Evolutionary conservation across 371 early-diverging fungal genomes (phyloP).

Genomic region (Massospora cicadina): DNA sequence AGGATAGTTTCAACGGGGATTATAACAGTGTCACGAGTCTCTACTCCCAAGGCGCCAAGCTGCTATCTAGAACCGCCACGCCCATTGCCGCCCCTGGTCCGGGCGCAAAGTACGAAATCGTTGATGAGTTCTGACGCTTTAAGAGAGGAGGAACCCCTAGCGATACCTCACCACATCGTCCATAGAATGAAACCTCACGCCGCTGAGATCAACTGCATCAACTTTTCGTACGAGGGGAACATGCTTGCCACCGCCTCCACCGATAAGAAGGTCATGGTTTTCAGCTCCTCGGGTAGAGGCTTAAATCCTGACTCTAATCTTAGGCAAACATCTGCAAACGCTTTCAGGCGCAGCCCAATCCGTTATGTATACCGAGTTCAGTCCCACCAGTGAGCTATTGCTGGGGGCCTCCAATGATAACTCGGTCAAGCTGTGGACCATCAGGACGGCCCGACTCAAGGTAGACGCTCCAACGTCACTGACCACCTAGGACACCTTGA

Average conservation of each 20-base stretch:
- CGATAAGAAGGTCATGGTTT: conserved; percentile 70
- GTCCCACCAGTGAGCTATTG: conserved; percentile 49
- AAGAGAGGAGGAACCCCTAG: not conserved
- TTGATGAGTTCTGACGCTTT: not conserved
- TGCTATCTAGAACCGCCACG: not conserved
- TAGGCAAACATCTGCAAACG: conserved; percentile 28
- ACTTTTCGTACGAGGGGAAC: conserved; percentile 48
- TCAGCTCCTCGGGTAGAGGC: conserved; percentile 29
- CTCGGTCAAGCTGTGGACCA: conserved; percentile 70
- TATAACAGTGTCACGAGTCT: not conserved
- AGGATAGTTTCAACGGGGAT: not conserved
- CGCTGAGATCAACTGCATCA: conserved; percentile 64
- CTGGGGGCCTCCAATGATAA: conserved; percentile 82
- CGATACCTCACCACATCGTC: not conserved
- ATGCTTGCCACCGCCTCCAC: conserved; percentile 74
- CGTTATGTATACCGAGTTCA: conserved; percentile 68
- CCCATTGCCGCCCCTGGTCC: not conserved
- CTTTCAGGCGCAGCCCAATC: conserved; percentile 72
- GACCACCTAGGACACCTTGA: conserved; percentile 59
- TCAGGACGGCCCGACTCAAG: conserved; percentile 46
- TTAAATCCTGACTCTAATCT: conserved; percentile 1
- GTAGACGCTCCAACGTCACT: conserved; percentile 20
- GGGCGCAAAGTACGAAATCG: not conserved
- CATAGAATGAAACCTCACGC: conserved; percentile 31
- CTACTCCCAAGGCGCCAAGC: not conserved